Percentiles rank a stretch among this genome's conserved stretches.
phyloP scores from a whole-genome alignment of 148 eudicot species.

The Chenopodium formosanum region DNA sequence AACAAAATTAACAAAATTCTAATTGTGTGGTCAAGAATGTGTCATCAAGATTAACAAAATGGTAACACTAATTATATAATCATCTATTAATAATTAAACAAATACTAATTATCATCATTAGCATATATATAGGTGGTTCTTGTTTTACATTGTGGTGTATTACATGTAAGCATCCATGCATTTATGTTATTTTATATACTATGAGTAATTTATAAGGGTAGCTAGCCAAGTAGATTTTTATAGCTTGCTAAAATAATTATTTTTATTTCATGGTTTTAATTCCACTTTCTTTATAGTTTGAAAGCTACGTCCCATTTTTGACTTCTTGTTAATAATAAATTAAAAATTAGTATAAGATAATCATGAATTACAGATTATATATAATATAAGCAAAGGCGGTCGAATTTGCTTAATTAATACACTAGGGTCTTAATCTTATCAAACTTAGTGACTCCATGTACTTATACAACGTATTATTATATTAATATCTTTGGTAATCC shows the following conservation, averaged over 20 bases:
- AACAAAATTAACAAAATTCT: neutral
- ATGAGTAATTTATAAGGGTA: neutral
- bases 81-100: neutral
- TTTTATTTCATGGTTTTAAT: neutral
- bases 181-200: neutral
- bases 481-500: constrained; percentile 3
- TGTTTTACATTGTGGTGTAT: constrained; percentile 9
- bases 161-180: constrained; percentile 26
- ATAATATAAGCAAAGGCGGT: constrained; percentile 8
- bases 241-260: neutral
- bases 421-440: constrained; percentile 27
- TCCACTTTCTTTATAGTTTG: neutral
- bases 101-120: constrained; percentile 8
- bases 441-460: constrained; percentile 17
- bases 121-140: constrained; percentile 7
- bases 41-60: constrained; percentile 13
- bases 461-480: neutral
- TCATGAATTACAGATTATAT: neutral
- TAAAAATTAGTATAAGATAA: constrained; percentile 9
- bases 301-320: constrained; percentile 2
- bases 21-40: constrained; percentile 23
- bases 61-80: neutral
- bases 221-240: neutral
- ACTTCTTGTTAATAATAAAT: neutral
- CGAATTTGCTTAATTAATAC: constrained; percentile 24